Evolutionary conservation across 352 stramenopile genomes (phyloP), one percentile per base, ranked within the genome.

Genomic region (Pythium chondricola): DNA sequence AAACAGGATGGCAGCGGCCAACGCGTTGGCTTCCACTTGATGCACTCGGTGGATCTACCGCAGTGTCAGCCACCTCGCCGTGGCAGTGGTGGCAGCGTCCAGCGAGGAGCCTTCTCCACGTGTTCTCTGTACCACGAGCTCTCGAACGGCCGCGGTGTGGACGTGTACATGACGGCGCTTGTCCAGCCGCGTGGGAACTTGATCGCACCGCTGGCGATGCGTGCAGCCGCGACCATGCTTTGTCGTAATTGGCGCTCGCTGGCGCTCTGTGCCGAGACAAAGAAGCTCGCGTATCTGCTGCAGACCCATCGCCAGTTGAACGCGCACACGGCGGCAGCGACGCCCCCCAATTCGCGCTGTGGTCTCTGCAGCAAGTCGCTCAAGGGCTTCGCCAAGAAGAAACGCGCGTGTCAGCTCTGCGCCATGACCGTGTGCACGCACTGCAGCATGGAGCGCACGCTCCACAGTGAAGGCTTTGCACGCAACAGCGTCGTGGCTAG

Each of bases 1-100:
- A 50, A 45, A 14, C 47, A 55, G 24, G 44, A 56, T 20, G 49
- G 52, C 14, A 67, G 33, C 40, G 61, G 58, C 39, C 61, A 77
- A 35, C 61, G 58, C 21, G 43, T 81, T 3, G 66, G 67, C 25
- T 81, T 69, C 56, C 69, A 77, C 43, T 47, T 77, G 11, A 65
- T 75, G 63, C 67, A 81, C 48, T 77, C 69, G 38, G 47, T 80
- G 2, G 61, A 74, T 24, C 51, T 68, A 4, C 54, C 56, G 14
- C 35, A 58, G 24, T 64, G 35, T 21, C 26, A 30, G 0, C 3
- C 10, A 1, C 4, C 22, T 22, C 25, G n/a, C 18, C 21, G 11
- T 6, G 29, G 29, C 29, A 33, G 7, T 33, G 29, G 29, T 33
- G 29, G 31, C 20, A 45, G 35, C 11, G 42, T 58, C 29, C 58